Evolutionary conservation across 768 basidiomycete genomes (phyloP), one percentile per base, ranked within the genome.

Genomic region (Daedaleopsis nitida): DNA sequence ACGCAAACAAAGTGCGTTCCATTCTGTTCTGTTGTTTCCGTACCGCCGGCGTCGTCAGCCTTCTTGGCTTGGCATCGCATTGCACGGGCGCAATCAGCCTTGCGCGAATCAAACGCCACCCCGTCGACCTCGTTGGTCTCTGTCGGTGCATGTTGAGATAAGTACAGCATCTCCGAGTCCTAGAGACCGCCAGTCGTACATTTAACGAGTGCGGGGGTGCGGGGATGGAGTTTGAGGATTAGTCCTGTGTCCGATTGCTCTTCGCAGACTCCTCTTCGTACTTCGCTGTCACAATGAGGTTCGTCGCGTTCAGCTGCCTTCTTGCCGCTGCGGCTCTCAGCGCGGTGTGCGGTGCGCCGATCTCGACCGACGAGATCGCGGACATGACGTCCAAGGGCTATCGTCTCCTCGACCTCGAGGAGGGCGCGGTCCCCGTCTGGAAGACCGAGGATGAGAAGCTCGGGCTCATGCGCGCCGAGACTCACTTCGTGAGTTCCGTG

Each of bases 401-500:
- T 23, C 57, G 55, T 16, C 55, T 62, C 14, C 60, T 62, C 16
- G 44, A 49, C 23, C 49, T 58, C 11, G 49, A 37, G 21, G 50
- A 52, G 23, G 60, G 52, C 23, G 51, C 52, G 9, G 50, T 42
- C 19, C 57, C 60, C 1, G 60, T 58, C 3, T 62, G 60, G 60
- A 62, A 57, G 52, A 57, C 60, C 19, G 60, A 62, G 32, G 55
- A 45, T 55, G 57, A 62, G 55, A 60, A 55, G 47, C 53, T 60
- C 11, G 53, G 50, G 27, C 59, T 60, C 21, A 23, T 60, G 17
- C 59, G 59, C 8, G 47, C 45, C 17, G 38, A 52, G 6, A 38
- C 55, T 44, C 59, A 50, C 59, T 60, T 60, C 19, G 59, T 60
- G 23, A 53, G 51, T 53, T 2, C n/a, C 23, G 21, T 27, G n/a